Conservation (phyloP, 139 green algal genomes). For the Volvox africanus region DNA sequence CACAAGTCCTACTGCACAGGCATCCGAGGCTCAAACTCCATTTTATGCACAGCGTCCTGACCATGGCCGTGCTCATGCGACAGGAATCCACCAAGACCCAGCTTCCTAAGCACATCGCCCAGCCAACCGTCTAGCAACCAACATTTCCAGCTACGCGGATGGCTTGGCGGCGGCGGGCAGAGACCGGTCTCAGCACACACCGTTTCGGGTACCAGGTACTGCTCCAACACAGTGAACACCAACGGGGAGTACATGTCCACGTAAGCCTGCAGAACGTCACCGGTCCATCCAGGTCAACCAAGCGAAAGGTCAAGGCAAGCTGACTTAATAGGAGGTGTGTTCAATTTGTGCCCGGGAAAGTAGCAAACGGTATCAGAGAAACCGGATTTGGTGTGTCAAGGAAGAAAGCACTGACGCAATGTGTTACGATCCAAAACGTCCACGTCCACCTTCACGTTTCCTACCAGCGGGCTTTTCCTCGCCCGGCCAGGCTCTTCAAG, state of each 20-base stretch:
- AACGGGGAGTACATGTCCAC: conserved; percentile 51
- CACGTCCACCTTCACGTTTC: too few species aligned
- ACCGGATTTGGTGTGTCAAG: not conserved
- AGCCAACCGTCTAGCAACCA: conserved; percentile 25
- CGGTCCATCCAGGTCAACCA: not conserved
- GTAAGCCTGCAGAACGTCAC: conserved; percentile 10
- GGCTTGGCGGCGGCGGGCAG: conserved; percentile 19
- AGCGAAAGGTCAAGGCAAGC: not conserved
- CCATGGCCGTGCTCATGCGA: not conserved
- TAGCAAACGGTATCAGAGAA: not conserved
- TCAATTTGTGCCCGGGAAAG: too few species aligned
- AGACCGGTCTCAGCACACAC: conserved; percentile 42
- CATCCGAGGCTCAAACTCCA: not conserved
- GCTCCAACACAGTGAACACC: conserved; percentile 51
- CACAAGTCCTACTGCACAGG: not conserved
- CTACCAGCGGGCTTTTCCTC: not conserved
- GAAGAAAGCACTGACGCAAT: not conserved
- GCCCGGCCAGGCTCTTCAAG: not conserved
- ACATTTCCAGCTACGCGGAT: not conserved
- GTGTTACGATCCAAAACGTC: too few species aligned
- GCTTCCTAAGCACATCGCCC: not conserved
- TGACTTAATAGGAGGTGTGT: not conserved
- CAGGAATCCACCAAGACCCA: not conserved
- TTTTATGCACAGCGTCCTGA: not conserved
- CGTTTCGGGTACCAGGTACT: conserved; percentile 54